Percentiles rank a stretch among this genome's conserved stretches.
These are phyloP conservation scores for Intubia oerlemansii DNA, from an alignment of 2,329 filamentous ascomycete species.

Conservation along the genomic window DNA sequence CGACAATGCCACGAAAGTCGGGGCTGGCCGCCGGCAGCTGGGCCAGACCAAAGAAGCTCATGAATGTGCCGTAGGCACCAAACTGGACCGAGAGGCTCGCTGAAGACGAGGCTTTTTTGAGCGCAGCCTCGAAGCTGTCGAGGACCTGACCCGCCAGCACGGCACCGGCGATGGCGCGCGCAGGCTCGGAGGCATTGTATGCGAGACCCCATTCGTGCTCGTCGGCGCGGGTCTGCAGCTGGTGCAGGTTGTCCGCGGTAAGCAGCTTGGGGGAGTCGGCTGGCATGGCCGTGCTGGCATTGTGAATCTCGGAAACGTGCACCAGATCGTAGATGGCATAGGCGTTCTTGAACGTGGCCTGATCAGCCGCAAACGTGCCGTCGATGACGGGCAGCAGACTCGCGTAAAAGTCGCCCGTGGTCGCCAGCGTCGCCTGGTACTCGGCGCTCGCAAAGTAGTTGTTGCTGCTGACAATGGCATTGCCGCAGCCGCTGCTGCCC, in stretches of 20 bases:
- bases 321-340: slow-evolving; percentile 41
- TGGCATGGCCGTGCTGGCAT: slow-evolving; percentile 35
- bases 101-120: slow-evolving; percentile 12
- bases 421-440: slow-evolving; percentile 21
- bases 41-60: slow-evolving; percentile 40
- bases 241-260: slow-evolving; percentile 32
- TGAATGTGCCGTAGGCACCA: slow-evolving; percentile 38
- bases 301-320: slow-evolving; percentile 39
- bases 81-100: slow-evolving; percentile 25
- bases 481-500: slow-evolving; percentile 33
- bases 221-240: slow-evolving; percentile 55
- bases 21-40: slow-evolving; percentile 25
- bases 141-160: slow-evolving; percentile 35
- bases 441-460: slow-evolving; percentile 27
- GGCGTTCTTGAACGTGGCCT: slow-evolving; percentile 34
- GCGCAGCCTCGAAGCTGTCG: slow-evolving; percentile 18
- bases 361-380: slow-evolving; percentile 22
- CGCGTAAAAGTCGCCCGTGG: slow-evolving; percentile 39
- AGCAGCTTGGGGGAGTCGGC: slow-evolving; percentile 36
- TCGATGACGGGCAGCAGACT: slow-evolving; percentile 31
- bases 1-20: slow-evolving; percentile 57
- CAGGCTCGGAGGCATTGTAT: slow-evolving; percentile 53
- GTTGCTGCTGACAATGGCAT: slow-evolving; percentile 31
- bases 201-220: slow-evolving; percentile 65
- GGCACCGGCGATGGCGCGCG: slow-evolving; percentile 34